These are phyloP conservation scores for Rhodomyrtus tomentosa DNA, from an alignment of 345 rosid species.

Conservation along the genomic window DNA sequence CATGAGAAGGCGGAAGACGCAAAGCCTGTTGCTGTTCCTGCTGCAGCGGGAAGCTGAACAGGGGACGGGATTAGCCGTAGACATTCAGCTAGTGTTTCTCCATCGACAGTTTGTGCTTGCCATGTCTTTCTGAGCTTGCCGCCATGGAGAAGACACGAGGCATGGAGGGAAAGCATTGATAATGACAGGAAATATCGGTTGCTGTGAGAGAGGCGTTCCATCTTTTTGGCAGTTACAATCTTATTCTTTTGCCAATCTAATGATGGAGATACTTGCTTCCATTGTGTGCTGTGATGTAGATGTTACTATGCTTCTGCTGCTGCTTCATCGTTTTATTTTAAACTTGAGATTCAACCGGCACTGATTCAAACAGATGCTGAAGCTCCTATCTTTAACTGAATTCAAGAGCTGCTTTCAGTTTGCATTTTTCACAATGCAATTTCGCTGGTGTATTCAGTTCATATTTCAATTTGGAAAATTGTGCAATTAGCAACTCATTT, in stretches of 20 bases:
- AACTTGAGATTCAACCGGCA: background rate
- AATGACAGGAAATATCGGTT: background rate
- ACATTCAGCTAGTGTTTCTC: background rate
- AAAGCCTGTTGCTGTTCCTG: slow-evolving; percentile 51
- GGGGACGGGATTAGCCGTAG: background rate
- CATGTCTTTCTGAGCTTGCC: background rate
- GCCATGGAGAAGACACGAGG: background rate
- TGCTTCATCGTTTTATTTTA: background rate
- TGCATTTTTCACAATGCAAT: background rate
- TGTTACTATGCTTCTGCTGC: background rate
- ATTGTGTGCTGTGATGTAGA: background rate
- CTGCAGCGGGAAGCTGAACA: slow-evolving; percentile 28
- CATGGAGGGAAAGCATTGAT: background rate
- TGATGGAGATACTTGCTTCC: background rate
- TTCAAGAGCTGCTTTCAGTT: background rate
- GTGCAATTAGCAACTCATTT: background rate
- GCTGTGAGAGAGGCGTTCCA: background rate
- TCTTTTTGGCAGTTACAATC: background rate
- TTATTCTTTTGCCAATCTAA: background rate
- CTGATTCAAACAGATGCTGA: background rate
- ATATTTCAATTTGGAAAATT: background rate
- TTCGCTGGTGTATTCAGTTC: background rate
- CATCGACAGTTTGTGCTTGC: background rate
- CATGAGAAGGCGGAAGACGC: slow-evolving; percentile 85
- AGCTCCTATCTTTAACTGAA: background rate